Evolutionary conservation across 257 asterid genomes (phyloP), one percentile per base, ranked within the genome.

Genomic region (Salvia miltiorrhiza): DNA sequence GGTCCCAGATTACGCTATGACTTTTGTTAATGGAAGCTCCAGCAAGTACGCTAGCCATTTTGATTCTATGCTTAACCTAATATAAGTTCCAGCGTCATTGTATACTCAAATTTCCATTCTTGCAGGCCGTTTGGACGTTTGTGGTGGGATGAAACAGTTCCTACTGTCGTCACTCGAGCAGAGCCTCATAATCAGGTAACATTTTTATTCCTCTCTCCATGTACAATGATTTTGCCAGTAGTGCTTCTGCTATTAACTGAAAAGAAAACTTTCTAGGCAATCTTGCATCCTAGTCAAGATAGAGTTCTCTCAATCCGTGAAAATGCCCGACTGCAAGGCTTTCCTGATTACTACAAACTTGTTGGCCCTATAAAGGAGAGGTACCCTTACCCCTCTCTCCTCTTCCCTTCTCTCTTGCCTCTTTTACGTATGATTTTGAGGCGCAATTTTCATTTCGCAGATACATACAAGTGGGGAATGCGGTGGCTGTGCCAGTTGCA

Each of bases 1-100:
- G 96, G 96, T 91, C n/a, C 99, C 99, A 4, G 90, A 88, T n/a
- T 93, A 93, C 48, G 95, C 96, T 0, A 83, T 93, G 90, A 52
- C 71, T 3, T 90, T 84, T 41, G 86, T 80, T 1, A 17, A 50
- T 0, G 99, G 99, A 23, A 64, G 70, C 37, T 90, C 99, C 4
- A 23, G 86, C 65, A 91, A 90, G 99, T 93, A 84, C 6, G 62
- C 5, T 7, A 37, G 4, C 40, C 2, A 17, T 32, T 28, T 1
- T 44, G 23, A 21, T 50, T 24, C n/a, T 10, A 32, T 10, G 19
- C 11, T 11, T 19, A 9, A 5, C 50, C 21, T 52, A 4, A 40
- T 12, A 13, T 41, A 9, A 50, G 5, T 0, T 45, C 16, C 48
- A 35, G 30, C 13, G 14, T 16, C 43, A 62, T 35, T 37, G 6